Base-by-base conservation (phyloP, 2,329 filamentous ascomycete species). In the Magnaporthiopsis rhizophila region DNA sequence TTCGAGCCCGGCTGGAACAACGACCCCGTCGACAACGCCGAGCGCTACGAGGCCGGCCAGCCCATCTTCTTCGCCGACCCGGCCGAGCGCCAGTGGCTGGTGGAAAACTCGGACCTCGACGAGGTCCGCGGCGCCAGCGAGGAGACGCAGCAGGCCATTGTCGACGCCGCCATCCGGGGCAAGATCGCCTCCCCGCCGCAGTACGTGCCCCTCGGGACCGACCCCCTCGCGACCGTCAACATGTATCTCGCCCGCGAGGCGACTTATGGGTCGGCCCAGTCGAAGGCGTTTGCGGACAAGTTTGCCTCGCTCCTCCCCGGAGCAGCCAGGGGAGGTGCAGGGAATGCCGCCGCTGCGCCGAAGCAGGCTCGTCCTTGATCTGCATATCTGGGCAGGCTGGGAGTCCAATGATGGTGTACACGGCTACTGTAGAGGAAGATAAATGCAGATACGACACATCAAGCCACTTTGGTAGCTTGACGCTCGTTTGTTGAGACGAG, bases 181-280 rank as follows among this genome's bases (percentile, higher is more conserved):
- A 63, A 68, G 65, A 74, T 72, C 62, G 72, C 71, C 6, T 70
- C 73, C 1, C 32, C 68, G 0, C 60, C 58, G 26, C 59, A 61
- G 59, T 13, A 38, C 6, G 15, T 61, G 11, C 61, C 45, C 18
- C 61, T 6, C 38, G 45, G 38, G 12, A 11, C 18, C 45, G 18
- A 56, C 61, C 32, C 30, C 28, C 30, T 60, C 26, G 58, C 45
- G 6, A 58, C 53, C 21, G 65, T 79, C 65, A 69, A 68, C 60
- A 78, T 71, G 65, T 80, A 79, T 65, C 74, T 75, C 62, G 68
- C 64, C 58, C 71, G 73, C 56, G 74, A 78, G 13, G 69, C 68
- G 61, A 74, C 71, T 9, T 76, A 74, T 69, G 69, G 64, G 62
- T 64, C 65, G 9, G 62, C 65, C 57, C 69, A 98, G 53, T 69